These are phyloP conservation scores for Backusella morwellensis DNA, from an alignment of 192 early-diverging fungal species.

Conservation along the genomic window DNA sequence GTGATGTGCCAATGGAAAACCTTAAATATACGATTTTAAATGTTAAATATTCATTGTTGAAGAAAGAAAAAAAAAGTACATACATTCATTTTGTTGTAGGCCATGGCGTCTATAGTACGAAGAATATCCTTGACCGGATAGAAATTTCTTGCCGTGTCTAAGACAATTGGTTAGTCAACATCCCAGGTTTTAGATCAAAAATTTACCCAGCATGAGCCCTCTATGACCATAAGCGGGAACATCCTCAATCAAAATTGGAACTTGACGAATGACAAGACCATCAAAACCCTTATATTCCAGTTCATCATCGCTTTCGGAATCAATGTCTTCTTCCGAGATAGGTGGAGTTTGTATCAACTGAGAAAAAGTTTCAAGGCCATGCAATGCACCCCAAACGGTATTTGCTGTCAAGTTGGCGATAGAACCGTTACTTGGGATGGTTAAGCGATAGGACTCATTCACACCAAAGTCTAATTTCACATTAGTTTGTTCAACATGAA, in stretches of 20 bases:
- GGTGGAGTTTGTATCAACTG: slow-evolving; percentile 54
- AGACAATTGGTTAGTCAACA: not conserved
- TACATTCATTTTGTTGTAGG: slow-evolving; percentile 81
- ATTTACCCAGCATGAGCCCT: slow-evolving; percentile 54
- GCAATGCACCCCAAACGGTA: slow-evolving; percentile 65
- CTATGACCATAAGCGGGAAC: slow-evolving; percentile 62
- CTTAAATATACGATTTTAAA: not conserved
- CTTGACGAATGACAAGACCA: slow-evolving; percentile 38
- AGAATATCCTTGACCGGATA: slow-evolving; percentile 61
- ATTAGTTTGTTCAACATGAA: slow-evolving; percentile 44
- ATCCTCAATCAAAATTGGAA: slow-evolving; percentile 56
- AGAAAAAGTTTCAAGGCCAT: slow-evolving; percentile 69
- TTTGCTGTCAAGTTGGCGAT: slow-evolving; percentile 56
- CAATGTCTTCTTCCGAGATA: not conserved
- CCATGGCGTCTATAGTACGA: slow-evolving; percentile 75
- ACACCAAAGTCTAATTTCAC: slow-evolving; percentile 53
- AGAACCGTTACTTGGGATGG: slow-evolving; percentile 43
- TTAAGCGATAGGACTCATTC: slow-evolving; percentile 71
- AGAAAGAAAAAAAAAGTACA: not conserved
- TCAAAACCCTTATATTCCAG: slow-evolving; percentile 18
- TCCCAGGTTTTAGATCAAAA: not conserved
- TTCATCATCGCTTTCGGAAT: not conserved
- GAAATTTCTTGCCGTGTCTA: slow-evolving; percentile 73
- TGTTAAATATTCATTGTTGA: too few relatives aligned
- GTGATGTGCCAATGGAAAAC: slow-evolving; percentile 80